Base-by-base conservation (phyloP, 495 filamentous ascomycete species). In the Hyaloscypha hepaticicola region DNA sequence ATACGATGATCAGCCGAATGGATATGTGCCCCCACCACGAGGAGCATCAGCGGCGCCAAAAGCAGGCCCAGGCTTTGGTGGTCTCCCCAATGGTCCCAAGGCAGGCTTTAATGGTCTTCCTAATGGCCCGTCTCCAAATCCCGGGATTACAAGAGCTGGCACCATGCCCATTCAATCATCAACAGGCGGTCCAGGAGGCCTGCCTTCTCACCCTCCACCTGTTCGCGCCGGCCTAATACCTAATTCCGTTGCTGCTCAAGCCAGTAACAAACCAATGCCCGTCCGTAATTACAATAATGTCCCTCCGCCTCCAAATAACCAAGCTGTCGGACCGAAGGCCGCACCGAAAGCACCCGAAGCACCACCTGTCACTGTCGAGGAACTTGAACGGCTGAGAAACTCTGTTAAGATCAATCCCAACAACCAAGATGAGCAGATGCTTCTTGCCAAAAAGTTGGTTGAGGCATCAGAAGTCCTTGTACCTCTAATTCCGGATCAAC, bases 401-500 rank as follows among this genome's bases (percentile, higher is more conserved):
- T 76, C 78, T n/a, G 84, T 86, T 27, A 87, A 85, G 69, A 79
- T 77, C 24, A 89, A 91, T 62, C 88, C 93, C 3, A 78, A 81
- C 8, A 92, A 97, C 62, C 83, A 87, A 34, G 82, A 81, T 59
- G 81, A 85, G 22, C 87, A 90, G 45, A 82, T 99, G 53, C 72
- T 80, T 0, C 79, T 97, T 1, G 93, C 92, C 2, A 91, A 95
- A 78, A 93, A 91, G 69, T 77, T 96, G 21, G 88, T 93, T 11
- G 93, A 97, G 76, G 95, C 95, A 0, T 83, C 93, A 6, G 84
- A 84, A 11, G 86, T 90, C 14, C 81, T 99, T 3, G 86, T 91
- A 14, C 84, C 83, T 29, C 85, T 83, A 24, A 81, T 90, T 21
- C 85, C 91, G 5, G 95, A 99, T 73, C 78, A 86, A 1, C 91